phyloP scores from a whole-genome alignment of 768 basidiomycete species.

The Leccinum broughii region DNA sequence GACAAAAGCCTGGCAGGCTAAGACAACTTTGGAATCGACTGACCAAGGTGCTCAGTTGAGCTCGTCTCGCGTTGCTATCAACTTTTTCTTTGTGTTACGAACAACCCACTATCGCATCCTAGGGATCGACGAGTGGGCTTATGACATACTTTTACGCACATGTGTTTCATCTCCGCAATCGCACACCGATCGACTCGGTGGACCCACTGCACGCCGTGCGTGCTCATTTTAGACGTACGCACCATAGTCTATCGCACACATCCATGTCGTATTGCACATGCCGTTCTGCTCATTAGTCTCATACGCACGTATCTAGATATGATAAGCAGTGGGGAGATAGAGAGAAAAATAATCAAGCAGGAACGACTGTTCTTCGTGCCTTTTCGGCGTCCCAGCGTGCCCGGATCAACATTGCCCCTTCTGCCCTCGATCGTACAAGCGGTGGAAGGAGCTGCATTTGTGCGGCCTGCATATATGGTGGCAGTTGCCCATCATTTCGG shows the following conservation, averaged over 20 bases:
- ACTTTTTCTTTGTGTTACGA: not conserved
- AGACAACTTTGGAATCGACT: conserved; percentile 30
- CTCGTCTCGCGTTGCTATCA: not conserved
- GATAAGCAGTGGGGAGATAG: conserved; percentile 10
- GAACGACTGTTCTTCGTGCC: conserved; percentile 22
- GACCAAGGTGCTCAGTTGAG: conserved; percentile 23
- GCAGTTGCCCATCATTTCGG: conserved; percentile 69
- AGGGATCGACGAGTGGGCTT: not conserved
- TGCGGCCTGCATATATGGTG: conserved; percentile 62
- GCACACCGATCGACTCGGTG: conserved; percentile 23
- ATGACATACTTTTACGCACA: conserved; percentile 2
- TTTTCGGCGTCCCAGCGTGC: conserved; percentile 76
- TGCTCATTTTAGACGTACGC: conserved; percentile 18
- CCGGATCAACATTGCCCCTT: conserved; percentile 69
- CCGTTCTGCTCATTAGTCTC: conserved; percentile 15
- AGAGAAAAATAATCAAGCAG: conserved; percentile 13
- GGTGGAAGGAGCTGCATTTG: conserved; percentile 59
- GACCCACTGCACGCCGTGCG: conserved; percentile 25
- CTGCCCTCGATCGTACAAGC: conserved; percentile 59
- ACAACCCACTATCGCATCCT: not conserved
- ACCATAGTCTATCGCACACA: conserved; percentile 9
- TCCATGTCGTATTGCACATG: conserved; percentile 16
- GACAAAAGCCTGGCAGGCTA: conserved; percentile 26
- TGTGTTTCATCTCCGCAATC: conserved; percentile 18
- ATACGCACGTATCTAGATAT: conserved; percentile 16